Percentiles rank a stretch among this genome's conserved stretches.
Evolutionary conservation across 768 basidiomycete genomes (phyloP).

Genomic region (Agaricus subrufescens): DNA sequence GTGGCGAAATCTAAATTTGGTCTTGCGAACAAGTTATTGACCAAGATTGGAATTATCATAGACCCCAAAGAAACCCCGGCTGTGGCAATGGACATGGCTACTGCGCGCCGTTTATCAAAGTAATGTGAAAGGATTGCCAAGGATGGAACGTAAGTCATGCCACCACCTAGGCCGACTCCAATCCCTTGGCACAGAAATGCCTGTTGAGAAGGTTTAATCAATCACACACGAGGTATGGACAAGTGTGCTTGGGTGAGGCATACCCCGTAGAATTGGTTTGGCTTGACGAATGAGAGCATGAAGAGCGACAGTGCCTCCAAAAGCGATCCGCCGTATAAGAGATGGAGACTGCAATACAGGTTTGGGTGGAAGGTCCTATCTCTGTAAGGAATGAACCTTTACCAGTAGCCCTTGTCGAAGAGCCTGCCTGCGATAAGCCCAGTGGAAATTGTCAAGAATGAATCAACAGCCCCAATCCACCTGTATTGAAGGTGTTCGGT

Average conservation of each 20-base stretch:
- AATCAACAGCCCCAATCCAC: slow-evolving; percentile 33
- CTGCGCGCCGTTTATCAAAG: slow-evolving; percentile 31
- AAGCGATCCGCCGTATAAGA: slow-evolving; percentile 31
- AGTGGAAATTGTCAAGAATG: slow-evolving; percentile 35
- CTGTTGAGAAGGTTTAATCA: slow-evolving; percentile 13
- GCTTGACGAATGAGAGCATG: slow-evolving; percentile 42
- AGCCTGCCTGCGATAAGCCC: slow-evolving; percentile 36
- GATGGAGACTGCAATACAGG: slow-evolving; percentile 17
- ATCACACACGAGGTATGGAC: neutral
- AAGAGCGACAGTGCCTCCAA: slow-evolving; percentile 32
- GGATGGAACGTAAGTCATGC: slow-evolving; percentile 34
- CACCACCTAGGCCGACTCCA: slow-evolving; percentile 36
- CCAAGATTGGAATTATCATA: slow-evolving; percentile 39
- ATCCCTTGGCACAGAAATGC: slow-evolving; percentile 40
- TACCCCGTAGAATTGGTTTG: slow-evolving; percentile 39
- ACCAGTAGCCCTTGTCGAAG: slow-evolving; percentile 47
- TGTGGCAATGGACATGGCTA: slow-evolving; percentile 32
- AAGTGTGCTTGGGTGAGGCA: neutral
- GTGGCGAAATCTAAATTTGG: slow-evolving; percentile 23
- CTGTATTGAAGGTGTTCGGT: neutral
- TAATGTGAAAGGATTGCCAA: slow-evolving; percentile 36
- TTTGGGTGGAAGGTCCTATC: neutral
- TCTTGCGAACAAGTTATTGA: slow-evolving; percentile 37
- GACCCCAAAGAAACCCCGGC: slow-evolving; percentile 16
- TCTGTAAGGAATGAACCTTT: slow-evolving; percentile 9